Base-by-base conservation (phyloP, 148 eudicot genomes). In the Fagopyrum esculentum region DNA sequence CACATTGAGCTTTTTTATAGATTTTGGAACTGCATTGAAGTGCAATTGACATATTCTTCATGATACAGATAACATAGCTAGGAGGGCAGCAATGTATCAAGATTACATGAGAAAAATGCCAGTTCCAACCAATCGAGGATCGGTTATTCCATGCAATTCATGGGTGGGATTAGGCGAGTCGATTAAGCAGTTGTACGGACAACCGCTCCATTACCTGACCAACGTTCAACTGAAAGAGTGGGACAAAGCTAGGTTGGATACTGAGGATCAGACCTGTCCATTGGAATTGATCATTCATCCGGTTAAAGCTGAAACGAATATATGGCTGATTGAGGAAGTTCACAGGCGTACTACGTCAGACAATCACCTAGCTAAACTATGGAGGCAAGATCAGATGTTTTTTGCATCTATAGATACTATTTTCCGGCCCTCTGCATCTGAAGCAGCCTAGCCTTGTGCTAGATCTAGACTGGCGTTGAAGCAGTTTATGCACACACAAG, bases 141-240 rank as follows among this genome's bases (percentile, higher is more conserved):
- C 95, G 6, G 50, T 84, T 59, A 82, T 93, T 60, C 92, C 91
- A 13, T 93, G 81, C 66, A 84, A 78, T 76, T 87, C 97, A 13
- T 93, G 95, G 97, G 80, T 70, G 30, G 93, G 84, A 71, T 76
- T 91, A 48, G 94, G 82, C 74, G 77, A 73, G 77, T 91, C 98
- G 4, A 79, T 88, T 5, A 93, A 93, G 84, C 77, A 78, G 55
- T 52, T 91, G 71, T 93, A 93, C 19, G 83, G 77, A 48, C 97
- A 93, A 71, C 97, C 98, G 4, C 48, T 69, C 8, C 73, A 69
- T 46, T 69, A 69, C 50, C 73, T 69, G 13, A 69, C 73, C 9
- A 69, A 69, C 70, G 70, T 85, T 76, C 86, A 72, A 74, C 72
- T 93, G 64, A 87, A 83, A 69, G 79, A 88, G 70, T 86, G 88